Percentiles rank a stretch among this genome's conserved stretches.
Evolutionary conservation across 2,329 filamentous ascomycete species (phyloP).

Genomic region (Fusarium redolens): DNA sequence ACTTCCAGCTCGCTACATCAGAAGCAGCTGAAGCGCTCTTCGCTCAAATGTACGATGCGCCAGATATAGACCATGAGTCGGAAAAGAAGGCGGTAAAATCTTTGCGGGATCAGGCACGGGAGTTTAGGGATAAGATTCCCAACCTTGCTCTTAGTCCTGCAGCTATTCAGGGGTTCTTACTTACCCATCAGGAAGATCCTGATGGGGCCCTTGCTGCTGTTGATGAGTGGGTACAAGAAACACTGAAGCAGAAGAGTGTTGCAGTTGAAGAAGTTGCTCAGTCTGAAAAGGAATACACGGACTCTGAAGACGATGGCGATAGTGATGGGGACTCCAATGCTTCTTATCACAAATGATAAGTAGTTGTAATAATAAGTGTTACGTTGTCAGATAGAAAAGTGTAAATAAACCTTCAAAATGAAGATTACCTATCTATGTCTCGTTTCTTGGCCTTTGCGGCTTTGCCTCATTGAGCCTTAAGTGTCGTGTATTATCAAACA

Average conservation of each 20-base stretch:
- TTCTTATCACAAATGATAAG: background rate
- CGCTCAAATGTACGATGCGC: background rate
- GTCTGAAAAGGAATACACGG: background rate
- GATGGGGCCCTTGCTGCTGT: slow-evolving; percentile 4
- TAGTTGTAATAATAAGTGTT: background rate
- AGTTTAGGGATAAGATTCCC: slow-evolving; percentile 7
- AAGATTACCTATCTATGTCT: background rate
- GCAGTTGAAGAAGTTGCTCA: rapidly evolving
- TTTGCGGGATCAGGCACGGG: background rate
- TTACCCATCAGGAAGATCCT: slow-evolving; percentile 10
- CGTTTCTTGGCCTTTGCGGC: too few species aligned
- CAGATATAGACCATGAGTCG: rapidly evolving
- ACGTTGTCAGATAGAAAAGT: background rate
- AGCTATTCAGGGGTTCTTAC: slow-evolving; percentile 22
- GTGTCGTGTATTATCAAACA: background rate
- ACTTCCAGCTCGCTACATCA: slow-evolving; percentile 13
- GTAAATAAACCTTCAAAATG: background rate
- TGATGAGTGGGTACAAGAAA: background rate
- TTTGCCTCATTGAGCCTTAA: background rate
- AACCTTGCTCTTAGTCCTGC: slow-evolving; percentile 17
- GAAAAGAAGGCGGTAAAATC: background rate
- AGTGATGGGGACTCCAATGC: background rate
- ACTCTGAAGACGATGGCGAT: background rate
- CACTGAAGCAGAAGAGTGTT: background rate
- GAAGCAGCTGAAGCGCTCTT: background rate